phyloP scores from a whole-genome alignment of 2,329 filamentous ascomycete genomes.

The Cercospora janseana region DNA sequence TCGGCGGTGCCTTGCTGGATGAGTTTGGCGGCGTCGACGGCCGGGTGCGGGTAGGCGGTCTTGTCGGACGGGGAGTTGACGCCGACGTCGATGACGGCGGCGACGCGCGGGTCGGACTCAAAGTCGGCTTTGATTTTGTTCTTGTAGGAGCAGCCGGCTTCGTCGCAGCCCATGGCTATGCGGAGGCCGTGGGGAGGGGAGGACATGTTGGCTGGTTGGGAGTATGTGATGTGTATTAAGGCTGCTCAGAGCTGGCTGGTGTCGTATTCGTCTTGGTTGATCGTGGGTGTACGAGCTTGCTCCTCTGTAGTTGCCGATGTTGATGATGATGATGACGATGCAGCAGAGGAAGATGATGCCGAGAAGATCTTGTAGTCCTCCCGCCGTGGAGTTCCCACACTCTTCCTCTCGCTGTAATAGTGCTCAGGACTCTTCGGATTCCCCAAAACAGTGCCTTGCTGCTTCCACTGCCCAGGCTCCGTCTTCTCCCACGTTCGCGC shows the following conservation, averaged over 20 bases:
- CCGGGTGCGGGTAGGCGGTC: constrained; percentile 77
- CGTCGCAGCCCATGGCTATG: constrained; percentile 64
- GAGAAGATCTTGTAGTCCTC: constrained; percentile 15
- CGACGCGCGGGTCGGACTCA: constrained; percentile 64
- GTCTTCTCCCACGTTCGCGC: constrained; percentile 39
- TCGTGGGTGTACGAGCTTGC: constrained; percentile 15
- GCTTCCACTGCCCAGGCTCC: constrained; percentile 37
- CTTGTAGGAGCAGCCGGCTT: constrained; percentile 77
- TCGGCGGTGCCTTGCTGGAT: constrained; percentile 66
- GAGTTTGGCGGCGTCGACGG: constrained; percentile 67
- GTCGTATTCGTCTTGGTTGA: constrained; percentile 32
- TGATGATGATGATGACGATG: constrained; percentile 3
- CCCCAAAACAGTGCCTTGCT: constrained; percentile 37
- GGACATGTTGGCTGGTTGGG: constrained; percentile 24
- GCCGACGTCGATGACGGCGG: constrained; percentile 70
- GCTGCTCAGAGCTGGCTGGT: constrained; percentile 34
- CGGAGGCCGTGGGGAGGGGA: constrained; percentile 36
- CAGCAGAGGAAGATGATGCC: neutral
- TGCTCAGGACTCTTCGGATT: constrained; percentile 33
- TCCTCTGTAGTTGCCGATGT: constrained; percentile 30
- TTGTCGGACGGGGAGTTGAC: constrained; percentile 66
- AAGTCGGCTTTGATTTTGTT: constrained; percentile 72
- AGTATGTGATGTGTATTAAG: neutral
- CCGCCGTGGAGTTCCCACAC: neutral
- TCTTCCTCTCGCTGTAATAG: constrained; percentile 28